Conservation (phyloP, 2,329 filamentous ascomycete genomes). For the Arthroderma uncinatum region DNA sequence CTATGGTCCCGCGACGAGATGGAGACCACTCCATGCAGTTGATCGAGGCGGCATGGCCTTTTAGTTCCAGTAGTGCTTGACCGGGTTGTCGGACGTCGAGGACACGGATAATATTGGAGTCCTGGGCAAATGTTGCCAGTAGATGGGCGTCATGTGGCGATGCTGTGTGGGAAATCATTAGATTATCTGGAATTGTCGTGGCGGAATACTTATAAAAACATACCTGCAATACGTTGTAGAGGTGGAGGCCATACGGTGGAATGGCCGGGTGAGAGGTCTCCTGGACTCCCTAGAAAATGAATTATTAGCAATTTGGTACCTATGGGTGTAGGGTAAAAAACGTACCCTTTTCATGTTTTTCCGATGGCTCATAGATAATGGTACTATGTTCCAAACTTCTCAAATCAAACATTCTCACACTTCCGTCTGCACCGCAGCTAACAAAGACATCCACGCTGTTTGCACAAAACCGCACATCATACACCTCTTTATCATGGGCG, state of each 20-base stretch:
- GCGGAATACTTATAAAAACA: constrained; percentile 10
- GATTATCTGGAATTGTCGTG: too few species aligned
- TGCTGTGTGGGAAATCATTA: too few species aligned
- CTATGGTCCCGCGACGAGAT: constrained; percentile 70
- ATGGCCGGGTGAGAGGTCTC: constrained; percentile 54
- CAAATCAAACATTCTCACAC: constrained; percentile 96
- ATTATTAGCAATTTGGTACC: not conserved
- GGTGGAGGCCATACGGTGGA: constrained; percentile 47
- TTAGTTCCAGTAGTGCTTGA: constrained; percentile 84
- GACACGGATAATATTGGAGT: constrained; percentile 84
- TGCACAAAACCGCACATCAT: constrained; percentile 94
- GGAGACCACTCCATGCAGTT: constrained; percentile 97
- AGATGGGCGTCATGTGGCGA: constrained; percentile 93
- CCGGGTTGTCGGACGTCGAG: constrained; percentile 93
- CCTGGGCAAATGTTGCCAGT: constrained; percentile 90
- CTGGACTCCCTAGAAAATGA: constrained; percentile 32
- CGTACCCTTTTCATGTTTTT: constrained; percentile 61
- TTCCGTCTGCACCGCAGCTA: constrained; percentile 92
- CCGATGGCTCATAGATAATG: constrained; percentile 95
- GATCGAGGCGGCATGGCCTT: constrained; percentile 71
- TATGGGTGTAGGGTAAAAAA: constrained; percentile 8
- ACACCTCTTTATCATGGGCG: constrained; percentile 97
- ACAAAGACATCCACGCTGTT: constrained; percentile 98
- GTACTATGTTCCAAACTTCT: constrained; percentile 94
- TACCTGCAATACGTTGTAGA: constrained; percentile 35